These are phyloP conservation scores for Tephrocybe rancida DNA, from an alignment of 768 basidiomycete species.

Conservation along the genomic window DNA sequence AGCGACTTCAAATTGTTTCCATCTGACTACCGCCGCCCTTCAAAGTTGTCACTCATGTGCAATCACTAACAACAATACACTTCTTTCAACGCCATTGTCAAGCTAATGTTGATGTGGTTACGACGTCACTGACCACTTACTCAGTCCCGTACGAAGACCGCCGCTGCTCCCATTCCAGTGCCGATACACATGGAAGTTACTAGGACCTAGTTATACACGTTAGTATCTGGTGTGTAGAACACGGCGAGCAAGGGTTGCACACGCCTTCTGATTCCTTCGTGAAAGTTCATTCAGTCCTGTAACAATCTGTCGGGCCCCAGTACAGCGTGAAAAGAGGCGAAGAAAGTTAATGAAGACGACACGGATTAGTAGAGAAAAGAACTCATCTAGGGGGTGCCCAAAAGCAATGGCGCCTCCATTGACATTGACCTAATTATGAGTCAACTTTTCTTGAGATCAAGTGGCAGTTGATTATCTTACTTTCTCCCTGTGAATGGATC, in stretches of 20 bases:
- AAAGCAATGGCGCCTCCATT: constrained; percentile 92
- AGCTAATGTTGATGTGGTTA: too few species aligned
- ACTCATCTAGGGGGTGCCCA: constrained; percentile 82
- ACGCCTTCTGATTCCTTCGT: constrained; percentile 73
- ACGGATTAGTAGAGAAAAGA: constrained; percentile 1
- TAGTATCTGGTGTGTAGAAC: background rate
- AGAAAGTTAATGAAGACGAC: background rate
- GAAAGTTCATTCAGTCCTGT: constrained; percentile 79
- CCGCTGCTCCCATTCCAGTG: constrained; percentile 92
- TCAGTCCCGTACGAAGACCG: constrained; percentile 64
- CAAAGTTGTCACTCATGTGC: too few species aligned
- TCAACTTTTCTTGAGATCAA: background rate
- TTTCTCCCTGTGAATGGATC: constrained; percentile 33
- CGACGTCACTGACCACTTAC: background rate
- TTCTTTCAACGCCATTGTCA: too few species aligned
- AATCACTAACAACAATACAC: too few species aligned
- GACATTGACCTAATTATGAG: constrained; percentile 63
- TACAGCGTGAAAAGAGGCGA: constrained; percentile 55
- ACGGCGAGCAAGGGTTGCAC: constrained; percentile 19
- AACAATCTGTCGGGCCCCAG: constrained; percentile 83
- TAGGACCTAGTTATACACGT: constrained; percentile 51
- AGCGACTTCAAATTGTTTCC: too few species aligned
- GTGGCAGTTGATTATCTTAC: constrained; percentile 16
- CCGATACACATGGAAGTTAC: constrained; percentile 92
- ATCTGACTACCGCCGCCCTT: too few species aligned